These are phyloP conservation scores for Mucor piriformis DNA, from an alignment of 371 early-diverging fungal genomes.

Conservation along the genomic window DNA sequence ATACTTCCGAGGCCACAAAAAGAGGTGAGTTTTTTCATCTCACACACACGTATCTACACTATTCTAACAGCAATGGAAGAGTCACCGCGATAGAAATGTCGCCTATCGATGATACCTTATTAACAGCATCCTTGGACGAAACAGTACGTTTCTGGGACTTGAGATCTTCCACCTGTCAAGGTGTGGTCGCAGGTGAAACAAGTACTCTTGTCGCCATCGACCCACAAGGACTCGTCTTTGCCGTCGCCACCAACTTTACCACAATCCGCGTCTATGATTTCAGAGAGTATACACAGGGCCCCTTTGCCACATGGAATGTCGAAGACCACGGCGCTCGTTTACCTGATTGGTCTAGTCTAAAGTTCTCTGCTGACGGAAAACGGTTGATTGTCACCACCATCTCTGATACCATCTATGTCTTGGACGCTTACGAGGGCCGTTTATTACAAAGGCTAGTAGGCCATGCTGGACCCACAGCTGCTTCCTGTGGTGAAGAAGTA, in stretches of 20 bases:
- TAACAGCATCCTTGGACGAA: conserved; percentile 74
- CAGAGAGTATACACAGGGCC: conserved; percentile 56
- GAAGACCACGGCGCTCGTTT: conserved; percentile 37
- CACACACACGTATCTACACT: background rate
- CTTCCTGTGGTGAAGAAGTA: conserved; percentile 55
- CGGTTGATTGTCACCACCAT: conserved; percentile 73
- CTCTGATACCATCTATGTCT: conserved; percentile 62
- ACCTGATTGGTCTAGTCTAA: conserved; percentile 63
- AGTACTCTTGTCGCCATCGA: conserved; percentile 79
- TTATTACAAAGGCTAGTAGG: conserved; percentile 59
- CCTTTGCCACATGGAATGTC: conserved; percentile 34
- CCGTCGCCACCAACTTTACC: conserved; percentile 59
- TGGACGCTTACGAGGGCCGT: conserved; percentile 71
- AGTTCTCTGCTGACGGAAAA: conserved; percentile 79
- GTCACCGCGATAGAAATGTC: conserved; percentile 80
- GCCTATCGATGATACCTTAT: conserved; percentile 74
- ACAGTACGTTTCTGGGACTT: conserved; percentile 85
- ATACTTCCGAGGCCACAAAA: conserved; percentile 89
- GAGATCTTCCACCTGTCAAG: conserved; percentile 63
- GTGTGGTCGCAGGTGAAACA: conserved; percentile 48
- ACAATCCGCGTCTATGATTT: conserved; percentile 69
- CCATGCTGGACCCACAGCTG: conserved; percentile 36
- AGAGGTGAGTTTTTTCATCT: conserved; percentile 60
- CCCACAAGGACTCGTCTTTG: conserved; percentile 80
- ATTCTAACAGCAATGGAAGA: conserved; percentile 29